A percentile compares a stretch with the other conserved stretches of the same genome.
Conservation (phyloP, 805 yeast species). For the Candida oleophila region DNA sequence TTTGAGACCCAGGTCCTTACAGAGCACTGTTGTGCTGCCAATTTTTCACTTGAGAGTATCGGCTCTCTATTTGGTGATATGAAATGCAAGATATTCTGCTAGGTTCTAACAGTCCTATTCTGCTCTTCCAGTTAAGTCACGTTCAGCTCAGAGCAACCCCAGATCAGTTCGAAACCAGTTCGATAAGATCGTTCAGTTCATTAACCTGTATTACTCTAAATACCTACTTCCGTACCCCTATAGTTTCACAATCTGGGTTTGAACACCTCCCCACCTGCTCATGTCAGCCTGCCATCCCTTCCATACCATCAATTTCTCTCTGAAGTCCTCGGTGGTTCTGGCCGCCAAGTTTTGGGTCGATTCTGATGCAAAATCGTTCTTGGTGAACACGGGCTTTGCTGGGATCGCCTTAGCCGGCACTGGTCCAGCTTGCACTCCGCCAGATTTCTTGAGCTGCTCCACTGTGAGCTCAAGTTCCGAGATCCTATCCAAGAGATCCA, state of each 20-base stretch:
- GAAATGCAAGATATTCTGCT: too few species aligned
- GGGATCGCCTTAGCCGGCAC: slow-evolving; percentile 16
- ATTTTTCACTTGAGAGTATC: too few species aligned
- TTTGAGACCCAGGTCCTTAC: too few species aligned
- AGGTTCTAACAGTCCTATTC: too few species aligned
- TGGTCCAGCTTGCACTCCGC: background rate
- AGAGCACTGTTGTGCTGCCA: too few species aligned
- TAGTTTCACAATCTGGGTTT: slow-evolving; percentile 26
- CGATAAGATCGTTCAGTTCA: background rate
- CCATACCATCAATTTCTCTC: slow-evolving; percentile 68
- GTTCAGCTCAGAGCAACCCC: too few species aligned
- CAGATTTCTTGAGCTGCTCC: slow-evolving; percentile 10
- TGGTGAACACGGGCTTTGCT: slow-evolving; percentile 29
- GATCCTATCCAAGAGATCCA: slow-evolving; percentile 38
- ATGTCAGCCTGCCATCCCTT: slow-evolving; percentile 84
- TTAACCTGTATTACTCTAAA: background rate
- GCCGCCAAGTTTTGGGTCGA: slow-evolving; percentile 20
- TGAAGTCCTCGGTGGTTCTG: slow-evolving; percentile 42
- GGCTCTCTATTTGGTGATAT: too few species aligned
- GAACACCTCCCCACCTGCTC: slow-evolving; percentile 75
- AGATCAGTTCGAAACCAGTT: too few species aligned
- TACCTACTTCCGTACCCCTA: background rate
- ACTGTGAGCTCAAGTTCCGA: slow-evolving; percentile 26
- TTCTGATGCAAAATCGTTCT: slow-evolving; percentile 28
- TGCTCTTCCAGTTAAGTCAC: too few species aligned